These are phyloP conservation scores for Fomes fomentarius DNA, from an alignment of 1,284 basidiomycete genomes.

Conservation along the genomic window DNA sequence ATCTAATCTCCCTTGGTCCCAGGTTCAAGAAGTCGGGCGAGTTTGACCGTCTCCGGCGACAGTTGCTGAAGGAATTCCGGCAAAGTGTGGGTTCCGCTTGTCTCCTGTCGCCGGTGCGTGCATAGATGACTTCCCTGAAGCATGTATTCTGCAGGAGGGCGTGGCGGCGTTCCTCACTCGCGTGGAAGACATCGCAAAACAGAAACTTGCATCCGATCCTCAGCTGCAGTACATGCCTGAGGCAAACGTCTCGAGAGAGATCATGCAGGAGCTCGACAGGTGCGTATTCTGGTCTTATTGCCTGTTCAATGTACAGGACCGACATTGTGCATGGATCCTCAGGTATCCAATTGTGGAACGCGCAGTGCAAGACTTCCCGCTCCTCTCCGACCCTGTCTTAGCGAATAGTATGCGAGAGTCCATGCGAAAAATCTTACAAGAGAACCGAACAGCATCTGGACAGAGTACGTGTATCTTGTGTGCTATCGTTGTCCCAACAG, in stretches of 20 bases:
- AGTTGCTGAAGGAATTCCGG: slow-evolving; percentile 66
- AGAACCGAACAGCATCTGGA: slow-evolving; percentile 20
- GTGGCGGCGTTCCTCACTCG: slow-evolving; percentile 54
- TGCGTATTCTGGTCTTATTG: slow-evolving; percentile 31
- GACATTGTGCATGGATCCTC: neutral
- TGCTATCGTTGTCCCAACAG: neutral
- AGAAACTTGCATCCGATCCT: slow-evolving; percentile 55
- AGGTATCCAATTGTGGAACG: slow-evolving; percentile 66
- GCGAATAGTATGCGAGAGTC: slow-evolving; percentile 44
- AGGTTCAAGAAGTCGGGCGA: slow-evolving; percentile 83
- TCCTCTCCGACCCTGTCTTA: slow-evolving; percentile 56
- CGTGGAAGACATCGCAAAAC: slow-evolving; percentile 62
- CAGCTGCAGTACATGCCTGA: slow-evolving; percentile 57
- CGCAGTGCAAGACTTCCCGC: slow-evolving; percentile 56
- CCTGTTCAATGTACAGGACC: slow-evolving; percentile 20
- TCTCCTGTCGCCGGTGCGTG: slow-evolving; percentile 12
- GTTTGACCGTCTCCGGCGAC: slow-evolving; percentile 71
- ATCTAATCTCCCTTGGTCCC: slow-evolving; percentile 3
- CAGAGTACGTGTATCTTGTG: slow-evolving; percentile 1
- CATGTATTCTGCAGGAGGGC: slow-evolving; percentile 45
- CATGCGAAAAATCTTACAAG: slow-evolving; percentile 28
- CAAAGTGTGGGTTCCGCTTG: slow-evolving; percentile 52
- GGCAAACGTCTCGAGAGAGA: slow-evolving; percentile 57
- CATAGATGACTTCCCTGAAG: slow-evolving; percentile 13
- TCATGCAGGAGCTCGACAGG: slow-evolving; percentile 76